These are phyloP conservation scores for Metschnikowia anglica DNA, from an alignment of 805 yeast species.

Conservation along the genomic window DNA sequence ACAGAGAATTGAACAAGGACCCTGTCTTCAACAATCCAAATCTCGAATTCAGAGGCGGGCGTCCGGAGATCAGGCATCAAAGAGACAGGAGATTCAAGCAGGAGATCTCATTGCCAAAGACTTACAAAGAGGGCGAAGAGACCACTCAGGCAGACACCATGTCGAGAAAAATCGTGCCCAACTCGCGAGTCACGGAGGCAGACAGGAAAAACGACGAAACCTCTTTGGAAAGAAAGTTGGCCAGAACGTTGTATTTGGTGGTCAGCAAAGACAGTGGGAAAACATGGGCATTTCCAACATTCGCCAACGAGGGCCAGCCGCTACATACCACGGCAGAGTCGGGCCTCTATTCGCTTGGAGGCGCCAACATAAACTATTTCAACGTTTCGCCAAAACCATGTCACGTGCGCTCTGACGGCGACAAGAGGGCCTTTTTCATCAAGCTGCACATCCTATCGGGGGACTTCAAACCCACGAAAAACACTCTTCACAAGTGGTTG, in stretches of 20 bases:
- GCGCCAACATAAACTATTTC: conserved; percentile 77
- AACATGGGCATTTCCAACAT: conserved; percentile 83
- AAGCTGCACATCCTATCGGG: conserved; percentile 91
- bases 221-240: conserved; percentile 75
- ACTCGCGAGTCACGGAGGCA: conserved; percentile 74
- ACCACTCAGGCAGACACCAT: conserved; percentile 46
- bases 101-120: conserved; percentile 69
- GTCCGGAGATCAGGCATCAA: conserved; percentile 81
- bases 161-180: conserved; percentile 65
- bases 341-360: conserved; percentile 72
- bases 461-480: conserved; percentile 48
- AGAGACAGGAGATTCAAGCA: conserved; percentile 88
- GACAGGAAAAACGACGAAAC: conserved; percentile 61
- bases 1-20: conserved; percentile 68
- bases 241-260: conserved; percentile 76
- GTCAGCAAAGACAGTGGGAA: conserved; percentile 44
- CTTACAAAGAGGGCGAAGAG: conserved; percentile 38
- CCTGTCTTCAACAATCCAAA: conserved; percentile 73
- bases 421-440: conserved; percentile 61
- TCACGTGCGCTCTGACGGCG: conserved; percentile 39
- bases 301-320: conserved; percentile 45
- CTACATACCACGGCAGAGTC: conserved; percentile 73
- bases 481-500: conserved; percentile 73
- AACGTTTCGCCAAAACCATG: conserved; percentile 89
- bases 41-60: conserved; percentile 77